phyloP scores from a whole-genome alignment of 2,329 filamentous ascomycete species.

The Torrubiellomyces zombiae region DNA sequence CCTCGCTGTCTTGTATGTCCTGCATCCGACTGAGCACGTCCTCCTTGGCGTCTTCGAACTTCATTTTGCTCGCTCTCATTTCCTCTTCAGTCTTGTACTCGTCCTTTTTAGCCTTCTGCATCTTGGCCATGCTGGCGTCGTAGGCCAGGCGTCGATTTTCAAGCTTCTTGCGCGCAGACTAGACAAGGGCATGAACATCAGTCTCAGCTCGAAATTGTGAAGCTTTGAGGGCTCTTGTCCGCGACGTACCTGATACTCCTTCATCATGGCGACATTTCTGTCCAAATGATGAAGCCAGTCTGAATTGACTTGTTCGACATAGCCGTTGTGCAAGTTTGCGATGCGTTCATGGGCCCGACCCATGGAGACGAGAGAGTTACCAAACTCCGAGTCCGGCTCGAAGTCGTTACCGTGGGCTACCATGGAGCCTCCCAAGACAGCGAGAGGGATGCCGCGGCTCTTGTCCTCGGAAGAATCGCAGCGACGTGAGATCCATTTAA shows the following conservation, averaged over 20 bases:
- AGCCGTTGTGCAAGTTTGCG: constrained; percentile 70
- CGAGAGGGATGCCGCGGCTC: constrained; percentile 70
- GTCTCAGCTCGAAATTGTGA: too few species aligned
- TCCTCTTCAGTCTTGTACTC: constrained; percentile 91
- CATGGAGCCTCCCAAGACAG: constrained; percentile 72
- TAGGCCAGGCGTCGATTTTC: constrained; percentile 80
- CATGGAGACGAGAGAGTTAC: constrained; percentile 62
- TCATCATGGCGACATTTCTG: constrained; percentile 82
- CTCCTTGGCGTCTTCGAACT: constrained; percentile 90
- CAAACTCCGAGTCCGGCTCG: constrained; percentile 78
- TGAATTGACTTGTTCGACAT: constrained; percentile 58
- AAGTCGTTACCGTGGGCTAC: constrained; percentile 83
- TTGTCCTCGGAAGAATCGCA: constrained; percentile 67
- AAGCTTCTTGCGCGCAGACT: constrained; percentile 78
- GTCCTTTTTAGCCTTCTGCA: constrained; percentile 86
- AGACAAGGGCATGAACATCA: neutral
- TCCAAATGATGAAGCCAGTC: constrained; percentile 89
- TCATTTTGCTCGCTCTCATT: constrained; percentile 75
- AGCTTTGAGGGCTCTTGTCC: too few species aligned
- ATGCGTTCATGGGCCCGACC: constrained; percentile 80
- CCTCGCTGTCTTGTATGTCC: constrained; percentile 86
- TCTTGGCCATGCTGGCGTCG: constrained; percentile 74
- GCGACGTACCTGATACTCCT: constrained; percentile 72
- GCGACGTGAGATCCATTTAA: constrained; percentile 76
- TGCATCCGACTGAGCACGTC: constrained; percentile 87